These are phyloP conservation scores for Trichoderma atroviride DNA, from an alignment of 2,329 filamentous ascomycete species.

Conservation along the genomic window DNA sequence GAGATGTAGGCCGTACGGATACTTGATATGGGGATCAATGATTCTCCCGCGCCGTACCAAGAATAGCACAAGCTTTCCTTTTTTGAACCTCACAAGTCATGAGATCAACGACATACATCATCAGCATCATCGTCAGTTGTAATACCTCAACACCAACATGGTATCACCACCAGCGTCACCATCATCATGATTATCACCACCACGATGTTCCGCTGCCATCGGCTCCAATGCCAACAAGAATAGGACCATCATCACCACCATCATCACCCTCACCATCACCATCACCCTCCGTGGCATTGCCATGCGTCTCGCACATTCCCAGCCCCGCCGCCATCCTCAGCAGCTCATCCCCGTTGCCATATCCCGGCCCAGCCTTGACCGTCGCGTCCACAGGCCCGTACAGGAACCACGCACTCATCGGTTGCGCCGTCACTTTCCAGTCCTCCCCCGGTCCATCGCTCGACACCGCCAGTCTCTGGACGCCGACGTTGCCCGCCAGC, in stretches of 20 bases:
- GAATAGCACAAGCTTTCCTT: background rate
- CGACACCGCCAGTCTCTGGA: constrained; percentile 34
- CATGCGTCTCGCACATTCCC: constrained; percentile 17
- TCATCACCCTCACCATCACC: constrained; percentile 2
- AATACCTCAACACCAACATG: background rate
- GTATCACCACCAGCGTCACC: background rate
- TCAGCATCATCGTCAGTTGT: background rate
- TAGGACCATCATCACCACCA: background rate
- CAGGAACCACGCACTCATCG: constrained; percentile 46
- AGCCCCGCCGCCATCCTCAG: constrained; percentile 16
- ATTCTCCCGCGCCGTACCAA: background rate
- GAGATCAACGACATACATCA: background rate
- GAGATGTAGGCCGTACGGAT: no score
- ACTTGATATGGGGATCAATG: background rate
- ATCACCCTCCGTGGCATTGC: background rate
- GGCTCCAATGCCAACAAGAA: background rate
- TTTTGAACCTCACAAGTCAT: background rate
- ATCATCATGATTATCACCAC: background rate
- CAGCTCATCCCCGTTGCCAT: constrained; percentile 31
- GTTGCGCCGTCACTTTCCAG: constrained; percentile 36
- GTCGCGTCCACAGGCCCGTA: constrained; percentile 42
- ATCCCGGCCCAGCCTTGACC: constrained; percentile 27
- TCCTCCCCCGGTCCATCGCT: constrained; percentile 2
- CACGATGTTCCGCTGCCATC: background rate
- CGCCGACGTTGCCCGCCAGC: constrained; percentile 44